A percentile compares a stretch with the other conserved stretches of the same genome.
phyloP scores from a whole-genome alignment of 192 early-diverging fungal genomes.

The Coemansia reversa region DNA sequence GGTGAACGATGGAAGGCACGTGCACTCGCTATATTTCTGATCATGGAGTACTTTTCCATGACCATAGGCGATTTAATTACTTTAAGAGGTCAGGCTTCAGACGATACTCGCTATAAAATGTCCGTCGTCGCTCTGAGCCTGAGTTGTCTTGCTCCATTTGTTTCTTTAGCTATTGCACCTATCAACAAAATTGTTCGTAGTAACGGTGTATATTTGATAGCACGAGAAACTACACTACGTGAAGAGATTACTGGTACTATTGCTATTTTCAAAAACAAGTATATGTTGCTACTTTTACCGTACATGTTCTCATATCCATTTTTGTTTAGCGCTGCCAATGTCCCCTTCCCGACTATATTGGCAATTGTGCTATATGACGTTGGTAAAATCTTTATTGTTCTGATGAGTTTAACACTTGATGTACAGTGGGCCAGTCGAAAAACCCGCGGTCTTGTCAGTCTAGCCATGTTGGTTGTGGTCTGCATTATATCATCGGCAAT shows the following conservation, averaged over 20 bases:
- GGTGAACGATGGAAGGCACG: constrained; percentile 42
- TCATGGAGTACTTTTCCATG: constrained; percentile 31
- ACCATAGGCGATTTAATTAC: constrained; percentile 38
- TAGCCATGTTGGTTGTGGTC: constrained; percentile 10
- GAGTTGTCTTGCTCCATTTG: constrained; percentile 27
- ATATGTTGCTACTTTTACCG: constrained; percentile 21
- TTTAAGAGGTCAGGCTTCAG: constrained; percentile 9
- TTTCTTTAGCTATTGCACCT: constrained; percentile 29
- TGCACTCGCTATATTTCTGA: constrained; percentile 20
- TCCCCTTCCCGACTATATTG: constrained; percentile 20
- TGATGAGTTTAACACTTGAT: constrained; percentile 38
- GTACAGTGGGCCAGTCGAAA: constrained; percentile 31
- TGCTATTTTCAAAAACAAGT: constrained; percentile 25
- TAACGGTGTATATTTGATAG: constrained; percentile 41
- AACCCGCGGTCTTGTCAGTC: constrained; percentile 19
- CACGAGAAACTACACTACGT: constrained; percentile 20
- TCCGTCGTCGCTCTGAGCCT: constrained; percentile 21
- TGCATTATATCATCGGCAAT: constrained; percentile 12
- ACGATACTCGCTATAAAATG: constrained; percentile 11
- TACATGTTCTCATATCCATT: constrained; percentile 41
- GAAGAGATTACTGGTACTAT: constrained; percentile 21
- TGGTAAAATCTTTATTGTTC: constrained; percentile 30
- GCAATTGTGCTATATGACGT: constrained; percentile 37
- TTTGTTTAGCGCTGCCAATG: constrained; percentile 31
- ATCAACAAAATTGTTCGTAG: constrained; percentile 31